Conservation (phyloP, 148 eudicot genomes). For the Heliamphora exappendiculata region DNA sequence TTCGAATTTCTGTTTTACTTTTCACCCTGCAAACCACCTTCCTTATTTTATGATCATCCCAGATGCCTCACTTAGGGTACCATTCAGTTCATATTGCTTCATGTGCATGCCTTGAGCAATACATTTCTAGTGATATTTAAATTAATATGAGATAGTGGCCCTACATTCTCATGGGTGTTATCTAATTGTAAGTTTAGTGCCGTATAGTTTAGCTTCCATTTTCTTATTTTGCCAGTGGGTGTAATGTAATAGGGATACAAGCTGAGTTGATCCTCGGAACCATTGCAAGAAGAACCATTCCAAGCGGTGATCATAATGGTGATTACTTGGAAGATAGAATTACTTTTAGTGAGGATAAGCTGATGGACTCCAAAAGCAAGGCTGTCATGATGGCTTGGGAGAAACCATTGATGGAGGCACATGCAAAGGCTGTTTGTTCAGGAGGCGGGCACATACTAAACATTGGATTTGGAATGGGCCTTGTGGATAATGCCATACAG, state of each 20-base stretch:
- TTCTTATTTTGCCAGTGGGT: neutral
- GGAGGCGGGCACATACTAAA: conserved; percentile 66
- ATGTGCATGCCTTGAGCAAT: neutral
- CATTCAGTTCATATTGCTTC: neutral
- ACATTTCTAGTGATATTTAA: neutral
- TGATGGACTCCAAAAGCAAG: conserved; percentile 79
- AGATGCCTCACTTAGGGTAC: neutral
- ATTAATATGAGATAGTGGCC: neutral
- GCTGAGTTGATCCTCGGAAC: conserved; percentile 92
- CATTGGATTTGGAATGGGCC: conserved; percentile 97
- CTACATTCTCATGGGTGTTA: neutral
- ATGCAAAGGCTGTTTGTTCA: conserved; percentile 86
- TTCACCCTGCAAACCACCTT: neutral
- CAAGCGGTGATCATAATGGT: conserved; percentile 27
- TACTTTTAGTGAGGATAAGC: conserved; percentile 86
- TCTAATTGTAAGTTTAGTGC: neutral
- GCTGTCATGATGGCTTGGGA: conserved; percentile 99
- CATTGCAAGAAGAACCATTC: conserved; percentile 65
- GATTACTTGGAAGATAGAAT: conserved; percentile 82
- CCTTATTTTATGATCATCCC: neutral
- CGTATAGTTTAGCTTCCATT: neutral
- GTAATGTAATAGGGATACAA: conserved; percentile 57
- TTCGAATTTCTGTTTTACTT: neutral
- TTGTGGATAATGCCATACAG: conserved; percentile 85
- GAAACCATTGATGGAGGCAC: conserved; percentile 91